Percentiles rank a stretch among this genome's conserved stretches.
phyloP scores from a whole-genome alignment of 2,329 filamentous ascomycete genomes.

The Colletotrichum incanum region DNA sequence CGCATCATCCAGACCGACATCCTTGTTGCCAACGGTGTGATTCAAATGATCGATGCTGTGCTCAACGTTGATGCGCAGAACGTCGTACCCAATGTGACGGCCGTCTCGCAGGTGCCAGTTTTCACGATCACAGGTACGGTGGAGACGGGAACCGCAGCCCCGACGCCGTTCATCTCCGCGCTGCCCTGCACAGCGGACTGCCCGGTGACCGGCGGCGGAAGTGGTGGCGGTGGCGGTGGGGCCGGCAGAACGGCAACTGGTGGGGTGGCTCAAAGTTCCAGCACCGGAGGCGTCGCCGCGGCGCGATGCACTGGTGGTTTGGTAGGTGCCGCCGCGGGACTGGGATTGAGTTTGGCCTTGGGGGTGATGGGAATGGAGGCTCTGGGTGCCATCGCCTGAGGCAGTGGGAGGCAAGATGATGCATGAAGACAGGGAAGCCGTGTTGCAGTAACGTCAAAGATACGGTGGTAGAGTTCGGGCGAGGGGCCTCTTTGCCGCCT shows the following conservation, averaged over 20 bases:
- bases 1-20: constrained; percentile 67
- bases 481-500: neutral
- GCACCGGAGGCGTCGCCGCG: constrained; percentile 34
- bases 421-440: constrained; percentile 19
- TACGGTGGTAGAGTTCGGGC: constrained; percentile 19
- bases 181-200: constrained; percentile 61
- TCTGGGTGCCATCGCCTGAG: constrained; percentile 33
- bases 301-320: constrained; percentile 27
- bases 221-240: constrained; percentile 4
- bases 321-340: constrained; percentile 16
- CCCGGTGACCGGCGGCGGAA: constrained; percentile 49
- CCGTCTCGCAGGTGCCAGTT: constrained; percentile 54
- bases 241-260: constrained; percentile 24
- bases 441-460: neutral
- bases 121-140: constrained; percentile 31
- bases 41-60: constrained; percentile 71
- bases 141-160: constrained; percentile 48
- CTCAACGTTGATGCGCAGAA: constrained; percentile 54
- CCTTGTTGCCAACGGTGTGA: constrained; percentile 71
- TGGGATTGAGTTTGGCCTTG: constrained; percentile 35
- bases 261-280: constrained; percentile 24
- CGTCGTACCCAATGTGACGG: constrained; percentile 52
- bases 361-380: constrained; percentile 29
- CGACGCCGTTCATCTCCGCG: constrained; percentile 58
- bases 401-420: neutral